phyloP scores from a whole-genome alignment of 73 alveolate species.

The Tetrahymena malaccensis region DNA sequence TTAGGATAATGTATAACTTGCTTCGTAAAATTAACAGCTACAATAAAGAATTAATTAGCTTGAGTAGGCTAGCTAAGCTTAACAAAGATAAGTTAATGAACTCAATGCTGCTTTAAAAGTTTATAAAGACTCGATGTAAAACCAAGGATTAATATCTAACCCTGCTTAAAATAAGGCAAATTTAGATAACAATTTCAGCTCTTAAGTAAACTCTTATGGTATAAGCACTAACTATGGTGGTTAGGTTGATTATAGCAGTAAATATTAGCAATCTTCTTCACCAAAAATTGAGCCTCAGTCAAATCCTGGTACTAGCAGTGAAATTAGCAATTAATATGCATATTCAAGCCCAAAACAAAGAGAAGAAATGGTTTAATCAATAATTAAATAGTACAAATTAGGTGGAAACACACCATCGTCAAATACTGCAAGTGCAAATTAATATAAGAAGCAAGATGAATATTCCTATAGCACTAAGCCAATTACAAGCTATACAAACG shows the following conservation, averaged over 20 bases:
- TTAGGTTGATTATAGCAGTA: background rate
- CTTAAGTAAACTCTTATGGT: background rate
- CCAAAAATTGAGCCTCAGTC: background rate
- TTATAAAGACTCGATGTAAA: background rate
- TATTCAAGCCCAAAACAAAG: background rate
- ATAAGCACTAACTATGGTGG: background rate
- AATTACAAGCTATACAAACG: background rate
- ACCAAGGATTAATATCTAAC: background rate
- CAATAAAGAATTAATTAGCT: background rate
- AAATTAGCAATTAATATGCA: background rate
- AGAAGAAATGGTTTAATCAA: background rate
- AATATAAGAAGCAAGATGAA: background rate
- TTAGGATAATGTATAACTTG: background rate
- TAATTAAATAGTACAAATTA: background rate
- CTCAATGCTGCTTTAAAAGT: background rate
- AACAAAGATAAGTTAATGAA: background rate
- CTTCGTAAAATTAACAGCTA: background rate
- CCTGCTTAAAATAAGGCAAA: no score
- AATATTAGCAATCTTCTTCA: background rate
- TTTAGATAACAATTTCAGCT: background rate
- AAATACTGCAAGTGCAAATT: background rate
- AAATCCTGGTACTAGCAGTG: background rate
- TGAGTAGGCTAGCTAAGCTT: background rate
- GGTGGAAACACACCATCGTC: background rate
- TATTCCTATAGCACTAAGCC: background rate